Evolutionary conservation across 805 yeast species (phyloP).

Genomic region (Saccharomycopsis sp.): DNA sequence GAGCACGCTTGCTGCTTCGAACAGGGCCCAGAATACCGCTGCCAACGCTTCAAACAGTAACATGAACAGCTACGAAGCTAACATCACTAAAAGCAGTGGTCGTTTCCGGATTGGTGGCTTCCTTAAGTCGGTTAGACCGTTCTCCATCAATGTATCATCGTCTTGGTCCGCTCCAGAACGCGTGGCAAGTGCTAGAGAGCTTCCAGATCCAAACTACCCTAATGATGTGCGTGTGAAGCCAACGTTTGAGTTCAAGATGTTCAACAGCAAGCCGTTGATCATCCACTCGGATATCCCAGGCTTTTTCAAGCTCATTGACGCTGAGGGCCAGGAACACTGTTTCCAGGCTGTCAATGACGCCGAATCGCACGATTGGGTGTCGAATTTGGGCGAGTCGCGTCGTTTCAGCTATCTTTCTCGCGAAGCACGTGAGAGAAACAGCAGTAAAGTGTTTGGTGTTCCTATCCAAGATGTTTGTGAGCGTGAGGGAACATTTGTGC

Average conservation of each 20-base stretch:
- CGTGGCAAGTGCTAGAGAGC: slow-evolving; percentile 42
- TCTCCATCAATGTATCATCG: slow-evolving; percentile 43
- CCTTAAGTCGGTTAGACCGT: slow-evolving; percentile 52
- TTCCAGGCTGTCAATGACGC: slow-evolving; percentile 59
- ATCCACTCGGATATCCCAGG: slow-evolving; percentile 34
- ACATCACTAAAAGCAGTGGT: slow-evolving; percentile 23
- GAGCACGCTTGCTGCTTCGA: not conserved
- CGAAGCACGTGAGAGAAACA: slow-evolving; percentile 34
- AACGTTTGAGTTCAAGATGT: slow-evolving; percentile 37
- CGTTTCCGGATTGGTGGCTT: slow-evolving; percentile 52
- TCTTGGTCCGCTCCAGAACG: slow-evolving; percentile 37
- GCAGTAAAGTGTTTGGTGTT: slow-evolving; percentile 71
- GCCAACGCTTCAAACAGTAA: not conserved
- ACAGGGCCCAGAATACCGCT: not conserved
- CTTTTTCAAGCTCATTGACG: slow-evolving; percentile 38
- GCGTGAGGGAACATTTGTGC: slow-evolving; percentile 58
- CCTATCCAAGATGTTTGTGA: slow-evolving; percentile 72
- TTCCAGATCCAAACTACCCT: slow-evolving; percentile 47
- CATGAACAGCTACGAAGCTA: not conserved
- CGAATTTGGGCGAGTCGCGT: slow-evolving; percentile 33
- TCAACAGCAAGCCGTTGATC: slow-evolving; percentile 32
- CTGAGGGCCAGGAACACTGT: slow-evolving; percentile 46
- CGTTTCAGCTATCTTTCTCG: slow-evolving; percentile 38
- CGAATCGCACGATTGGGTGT: slow-evolving; percentile 74
- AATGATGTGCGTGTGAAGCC: slow-evolving; percentile 45